Base-by-base conservation (phyloP, 2,329 filamentous ascomycete genomes). In the Colletotrichum godetiae region DNA sequence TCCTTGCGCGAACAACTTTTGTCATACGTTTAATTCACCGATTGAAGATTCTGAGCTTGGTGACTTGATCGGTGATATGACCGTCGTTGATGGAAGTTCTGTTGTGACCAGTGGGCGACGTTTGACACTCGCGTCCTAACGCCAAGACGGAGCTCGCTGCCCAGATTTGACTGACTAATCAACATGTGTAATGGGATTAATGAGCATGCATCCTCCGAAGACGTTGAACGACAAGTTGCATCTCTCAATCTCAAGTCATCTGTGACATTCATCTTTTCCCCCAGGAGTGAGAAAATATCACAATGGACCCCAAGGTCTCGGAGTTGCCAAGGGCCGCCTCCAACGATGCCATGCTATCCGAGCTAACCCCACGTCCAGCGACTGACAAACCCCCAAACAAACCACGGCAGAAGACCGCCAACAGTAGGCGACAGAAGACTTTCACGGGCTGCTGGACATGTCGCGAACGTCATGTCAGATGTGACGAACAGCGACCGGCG, bases 401-500 rank as follows among this genome's bases (percentile, higher is more conserved):
- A 15, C 13, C 11, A 12, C 13, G 7, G 13, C 7, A 46, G 22
- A 42, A n/a, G 35, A n/a, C 35, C 13, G 35, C 15, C 10, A 22
- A 35, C 7, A 29, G 24, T 5, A 60, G 46, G 33, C 67, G 67
- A 55, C 37, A 33, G 8, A 80, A 80, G 71, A 78, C 77, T 3
- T 79, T 80, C 66, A 79, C 76, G 3, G 82, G 82, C 12, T 83
- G 82, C 68, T 82, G 81, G 81, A 81, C 81, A 7, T 83, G 82
- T 72, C 81, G 82, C 15, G 70, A 77, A 31, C 78, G 81, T n/a
- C 80, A 81, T 69, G 79, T 83, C 74, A 83, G 82, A 76, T 70
- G 67, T 31, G 81, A 83, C 62, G 81, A 82, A 74, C 74, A 69
- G 55, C 77, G 76, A 19, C 82, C 81, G 1, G 70, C 66, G 12